Conservation (phyloP, 2,329 filamentous ascomycete species). For the Epichloe gansuensis region DNA sequence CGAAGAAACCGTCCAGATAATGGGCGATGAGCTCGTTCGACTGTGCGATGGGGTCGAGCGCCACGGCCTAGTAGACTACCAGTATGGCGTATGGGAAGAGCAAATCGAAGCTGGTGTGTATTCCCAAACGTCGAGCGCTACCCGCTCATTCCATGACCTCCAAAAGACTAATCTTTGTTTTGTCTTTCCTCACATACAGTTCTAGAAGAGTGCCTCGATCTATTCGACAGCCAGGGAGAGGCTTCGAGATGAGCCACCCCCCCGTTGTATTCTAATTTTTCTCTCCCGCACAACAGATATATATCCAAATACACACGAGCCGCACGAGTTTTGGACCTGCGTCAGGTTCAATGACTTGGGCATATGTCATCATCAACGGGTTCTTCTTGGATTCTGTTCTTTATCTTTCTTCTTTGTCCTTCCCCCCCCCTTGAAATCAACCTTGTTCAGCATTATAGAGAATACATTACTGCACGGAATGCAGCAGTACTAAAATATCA, state of each 20-base stretch:
- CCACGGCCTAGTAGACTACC: conserved; percentile 91
- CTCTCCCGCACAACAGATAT: too few relatives aligned
- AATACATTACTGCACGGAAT: not conserved
- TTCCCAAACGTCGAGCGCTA: not conserved
- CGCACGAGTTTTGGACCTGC: not conserved
- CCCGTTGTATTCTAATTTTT: not conserved
- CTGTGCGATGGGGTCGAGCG: conserved; percentile 80
- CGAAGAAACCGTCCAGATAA: conserved; percentile 56
- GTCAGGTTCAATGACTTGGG: not conserved
- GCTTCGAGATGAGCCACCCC: not conserved
- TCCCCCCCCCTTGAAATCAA: not conserved
- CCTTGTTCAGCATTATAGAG: not conserved
- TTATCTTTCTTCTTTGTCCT: not conserved
- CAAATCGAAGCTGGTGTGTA: conserved; percentile 68
- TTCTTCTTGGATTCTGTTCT: not conserved
- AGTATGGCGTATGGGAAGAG: conserved; percentile 94
- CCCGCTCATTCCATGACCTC: too few relatives aligned
- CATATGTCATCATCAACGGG: not conserved
- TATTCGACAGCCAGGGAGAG: not conserved
- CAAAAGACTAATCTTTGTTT: not conserved
- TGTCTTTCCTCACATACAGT: not conserved
- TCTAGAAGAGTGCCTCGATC: conserved; percentile 5
- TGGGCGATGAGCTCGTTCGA: conserved; percentile 64
- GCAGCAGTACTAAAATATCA: too few relatives aligned
- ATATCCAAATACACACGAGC: too few relatives aligned